Conservation (phyloP, 352 stramenopile species). For the Aphanomyces astaci region DNA sequence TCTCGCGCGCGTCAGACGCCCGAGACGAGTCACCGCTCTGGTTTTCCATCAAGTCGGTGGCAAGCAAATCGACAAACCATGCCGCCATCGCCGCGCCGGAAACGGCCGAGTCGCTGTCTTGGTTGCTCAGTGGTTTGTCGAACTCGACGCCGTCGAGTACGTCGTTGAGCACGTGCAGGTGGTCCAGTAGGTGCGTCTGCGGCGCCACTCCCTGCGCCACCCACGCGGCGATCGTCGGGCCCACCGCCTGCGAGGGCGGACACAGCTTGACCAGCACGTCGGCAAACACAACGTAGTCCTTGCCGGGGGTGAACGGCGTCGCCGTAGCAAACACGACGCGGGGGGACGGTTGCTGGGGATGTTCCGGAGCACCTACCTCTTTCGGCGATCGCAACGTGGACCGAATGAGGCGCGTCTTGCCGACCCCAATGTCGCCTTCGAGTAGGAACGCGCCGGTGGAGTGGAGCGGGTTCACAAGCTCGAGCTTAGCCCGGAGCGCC, state of each 20-base stretch:
- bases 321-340: slow-evolving; percentile 61
- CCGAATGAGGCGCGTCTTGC: slow-evolving; percentile 72
- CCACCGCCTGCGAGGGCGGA: neutral
- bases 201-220: slow-evolving; percentile 9
- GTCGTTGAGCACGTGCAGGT: slow-evolving; percentile 15
- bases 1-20: slow-evolving; percentile 29
- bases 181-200: neutral
- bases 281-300: slow-evolving; percentile 72
- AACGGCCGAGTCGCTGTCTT: slow-evolving; percentile 22
- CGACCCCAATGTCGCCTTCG: slow-evolving; percentile 75
- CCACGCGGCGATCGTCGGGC: neutral
- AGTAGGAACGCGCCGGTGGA: slow-evolving; percentile 64
- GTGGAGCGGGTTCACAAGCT: slow-evolving; percentile 51
- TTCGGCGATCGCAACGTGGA: slow-evolving; percentile 34
- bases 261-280: slow-evolving; percentile 60
- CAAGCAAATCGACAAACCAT: slow-evolving; percentile 9
- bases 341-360: slow-evolving; percentile 40
- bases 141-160: neutral
- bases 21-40: neutral
- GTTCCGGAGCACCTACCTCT: neutral
- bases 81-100: neutral
- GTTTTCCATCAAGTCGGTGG: slow-evolving; percentile 3
- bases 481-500: slow-evolving; percentile 56
- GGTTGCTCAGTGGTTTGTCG: slow-evolving; percentile 13
- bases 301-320: slow-evolving; percentile 62